These are phyloP conservation scores for Salix brachista DNA, from an alignment of 345 rosid genomes.

Conservation along the genomic window DNA sequence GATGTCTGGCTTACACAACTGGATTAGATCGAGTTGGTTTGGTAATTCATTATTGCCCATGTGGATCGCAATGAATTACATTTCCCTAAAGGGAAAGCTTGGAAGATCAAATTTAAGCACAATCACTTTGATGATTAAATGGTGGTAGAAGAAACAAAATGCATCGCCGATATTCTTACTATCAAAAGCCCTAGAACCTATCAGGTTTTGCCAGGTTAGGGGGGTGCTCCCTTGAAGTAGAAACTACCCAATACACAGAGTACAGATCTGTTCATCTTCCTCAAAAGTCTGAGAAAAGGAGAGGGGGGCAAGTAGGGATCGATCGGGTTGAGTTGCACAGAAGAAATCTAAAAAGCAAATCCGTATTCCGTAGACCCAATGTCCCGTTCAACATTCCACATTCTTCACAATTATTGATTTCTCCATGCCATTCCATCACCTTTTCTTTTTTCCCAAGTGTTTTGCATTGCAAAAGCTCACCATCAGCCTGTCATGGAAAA, in stretches of 20 bases:
- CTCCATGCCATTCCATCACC: neutral
- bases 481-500: neutral
- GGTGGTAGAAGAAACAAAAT: neutral
- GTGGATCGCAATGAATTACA: neutral
- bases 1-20: neutral
- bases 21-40: neutral
- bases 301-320: neutral
- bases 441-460: slow-evolving; percentile 5
- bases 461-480: neutral
- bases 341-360: slow-evolving; percentile 6
- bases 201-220: neutral
- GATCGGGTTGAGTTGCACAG: slow-evolving; percentile 6
- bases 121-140: neutral
- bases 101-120: neutral
- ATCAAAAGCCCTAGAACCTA: neutral
- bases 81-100: neutral
- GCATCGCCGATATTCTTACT: neutral
- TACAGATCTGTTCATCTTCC: neutral
- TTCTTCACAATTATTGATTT: slow-evolving; percentile 7
- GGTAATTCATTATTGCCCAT: neutral
- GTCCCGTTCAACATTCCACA: slow-evolving; percentile 2
- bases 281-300: neutral
- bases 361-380: no score
- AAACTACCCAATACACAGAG: slow-evolving; percentile 10
- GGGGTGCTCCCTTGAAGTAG: slow-evolving; percentile 20